Percentiles rank a stretch among this genome's conserved stretches.
Evolutionary conservation across 2,329 filamentous ascomycete species (phyloP).

Genomic region (Diaporthe sp.): DNA sequence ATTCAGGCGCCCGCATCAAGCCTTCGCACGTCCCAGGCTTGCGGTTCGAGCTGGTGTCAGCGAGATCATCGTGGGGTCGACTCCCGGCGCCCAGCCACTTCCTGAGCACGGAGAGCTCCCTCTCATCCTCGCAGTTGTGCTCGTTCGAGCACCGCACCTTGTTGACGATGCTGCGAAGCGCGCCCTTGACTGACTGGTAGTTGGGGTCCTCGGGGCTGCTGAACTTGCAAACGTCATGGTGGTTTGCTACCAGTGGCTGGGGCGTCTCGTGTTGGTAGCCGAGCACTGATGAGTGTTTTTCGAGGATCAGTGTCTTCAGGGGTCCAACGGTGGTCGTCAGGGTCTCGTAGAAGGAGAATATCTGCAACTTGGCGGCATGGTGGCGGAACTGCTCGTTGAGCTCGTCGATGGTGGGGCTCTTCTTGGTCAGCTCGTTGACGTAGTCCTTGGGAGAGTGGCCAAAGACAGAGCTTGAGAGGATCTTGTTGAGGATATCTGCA

Average conservation of each 20-base stretch:
- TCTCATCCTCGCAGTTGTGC: slow-evolving; percentile 8
- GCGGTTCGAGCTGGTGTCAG: slow-evolving; percentile 17
- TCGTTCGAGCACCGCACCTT: slow-evolving; percentile 27
- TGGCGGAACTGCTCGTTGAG: slow-evolving; percentile 54
- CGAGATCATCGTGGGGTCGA: slow-evolving; percentile 38
- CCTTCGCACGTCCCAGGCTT: slow-evolving; percentile 40
- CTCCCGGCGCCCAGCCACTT: slow-evolving; percentile 11
- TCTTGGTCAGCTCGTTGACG: slow-evolving; percentile 46
- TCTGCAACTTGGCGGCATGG: slow-evolving; percentile 46
- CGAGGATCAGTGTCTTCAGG: slow-evolving; percentile 43
- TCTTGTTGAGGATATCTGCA: slow-evolving; percentile 45
- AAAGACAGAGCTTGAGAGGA: slow-evolving; percentile 41
- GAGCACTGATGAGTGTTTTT: slow-evolving; percentile 48
- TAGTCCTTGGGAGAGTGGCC: slow-evolving; percentile 45
- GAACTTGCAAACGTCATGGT: slow-evolving; percentile 51
- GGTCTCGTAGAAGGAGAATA: slow-evolving; percentile 55
- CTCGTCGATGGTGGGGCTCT: slow-evolving; percentile 44
- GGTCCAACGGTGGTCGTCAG: slow-evolving; percentile 44
- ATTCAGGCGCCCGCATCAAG: slow-evolving; percentile 31
- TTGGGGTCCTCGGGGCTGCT: slow-evolving; percentile 42
- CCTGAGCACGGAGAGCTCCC: slow-evolving; percentile 3
- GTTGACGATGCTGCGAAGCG: slow-evolving; percentile 42
- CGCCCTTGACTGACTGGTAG: slow-evolving; percentile 43
- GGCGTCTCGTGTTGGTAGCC: slow-evolving; percentile 48
- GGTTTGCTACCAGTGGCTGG: slow-evolving; percentile 48